Evolutionary conservation across 345 rosid genomes (phyloP).

Genomic region (Acer saccharum): DNA sequence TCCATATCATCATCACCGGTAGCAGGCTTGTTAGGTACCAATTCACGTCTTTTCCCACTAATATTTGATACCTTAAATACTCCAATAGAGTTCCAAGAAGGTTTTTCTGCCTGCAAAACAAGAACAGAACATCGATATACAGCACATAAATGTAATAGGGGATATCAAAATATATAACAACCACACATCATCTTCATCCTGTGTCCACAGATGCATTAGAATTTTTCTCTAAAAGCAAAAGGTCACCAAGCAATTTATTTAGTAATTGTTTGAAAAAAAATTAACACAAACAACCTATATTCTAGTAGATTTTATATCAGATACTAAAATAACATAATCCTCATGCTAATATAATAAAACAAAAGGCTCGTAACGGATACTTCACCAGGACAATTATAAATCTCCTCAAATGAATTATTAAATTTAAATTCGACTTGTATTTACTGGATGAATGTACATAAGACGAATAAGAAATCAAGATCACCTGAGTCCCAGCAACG

Average conservation of each 20-base stretch:
- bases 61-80: slow-evolving; percentile 73
- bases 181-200: not conserved
- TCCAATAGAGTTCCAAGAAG: slow-evolving; percentile 77
- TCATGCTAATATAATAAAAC: not conserved
- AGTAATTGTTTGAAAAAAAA: not conserved
- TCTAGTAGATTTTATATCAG: not conserved
- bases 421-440: no score
- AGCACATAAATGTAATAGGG: not conserved
- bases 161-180: not conserved
- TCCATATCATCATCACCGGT: slow-evolving; percentile 62
- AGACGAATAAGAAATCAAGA: slow-evolving; percentile 11
- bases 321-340: not conserved
- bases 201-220: not conserved
- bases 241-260: not conserved
- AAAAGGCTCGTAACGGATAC: not conserved
- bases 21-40: slow-evolving; percentile 53
- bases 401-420: not conserved
- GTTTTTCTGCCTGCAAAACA: slow-evolving; percentile 75
- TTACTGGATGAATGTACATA: not conserved
- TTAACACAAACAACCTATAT: not conserved
- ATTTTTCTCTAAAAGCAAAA: not conserved
- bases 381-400: not conserved
- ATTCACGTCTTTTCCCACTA: slow-evolving; percentile 80
- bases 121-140: slow-evolving; percentile 1
- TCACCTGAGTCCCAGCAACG: slow-evolving; percentile 92